Conservation (phyloP, 331 rosid genomes). For the Erythrophleum ivorense region DNA sequence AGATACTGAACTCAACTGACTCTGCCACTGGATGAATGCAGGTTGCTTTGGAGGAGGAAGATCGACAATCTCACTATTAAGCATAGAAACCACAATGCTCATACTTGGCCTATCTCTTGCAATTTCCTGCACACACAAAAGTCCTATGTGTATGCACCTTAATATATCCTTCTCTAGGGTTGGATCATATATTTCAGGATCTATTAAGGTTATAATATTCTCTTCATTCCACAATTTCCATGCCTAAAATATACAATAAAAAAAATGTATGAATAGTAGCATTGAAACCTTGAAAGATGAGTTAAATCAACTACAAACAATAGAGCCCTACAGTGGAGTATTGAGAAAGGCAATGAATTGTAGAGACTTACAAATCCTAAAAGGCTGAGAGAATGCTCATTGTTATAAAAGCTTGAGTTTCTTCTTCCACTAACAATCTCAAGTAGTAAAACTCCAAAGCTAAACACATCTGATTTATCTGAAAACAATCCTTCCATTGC, state of each 20-base stretch:
- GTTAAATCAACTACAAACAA: no score
- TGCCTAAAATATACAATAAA: not conserved
- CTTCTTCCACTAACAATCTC: not conserved
- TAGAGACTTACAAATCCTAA: not conserved
- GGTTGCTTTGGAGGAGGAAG: constrained; percentile 1
- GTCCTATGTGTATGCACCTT: constrained; percentile 12
- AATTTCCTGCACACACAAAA: constrained; percentile 1
- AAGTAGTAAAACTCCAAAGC: not conserved
- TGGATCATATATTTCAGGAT: not conserved
- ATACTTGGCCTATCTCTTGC: constrained; percentile 3
- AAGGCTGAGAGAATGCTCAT: constrained; percentile 17
- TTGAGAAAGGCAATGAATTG: not conserved
- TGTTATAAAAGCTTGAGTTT: not conserved
- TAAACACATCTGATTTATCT: not conserved
- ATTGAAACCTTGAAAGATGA: not conserved
- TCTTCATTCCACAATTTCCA: constrained; percentile 8
- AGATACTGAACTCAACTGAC: not conserved
- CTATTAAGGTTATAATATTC: not conserved
- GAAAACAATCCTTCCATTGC: not conserved
- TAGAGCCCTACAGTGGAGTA: not conserved
- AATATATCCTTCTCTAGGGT: not conserved
- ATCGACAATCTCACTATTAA: constrained; percentile 1
- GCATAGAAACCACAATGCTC: constrained; percentile 19
- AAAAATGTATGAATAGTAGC: not conserved
- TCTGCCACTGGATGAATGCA: constrained; percentile 23